Evolutionary conservation across 2,329 filamentous ascomycete species (phyloP).

Genomic region (Fusarium marasasianum): DNA sequence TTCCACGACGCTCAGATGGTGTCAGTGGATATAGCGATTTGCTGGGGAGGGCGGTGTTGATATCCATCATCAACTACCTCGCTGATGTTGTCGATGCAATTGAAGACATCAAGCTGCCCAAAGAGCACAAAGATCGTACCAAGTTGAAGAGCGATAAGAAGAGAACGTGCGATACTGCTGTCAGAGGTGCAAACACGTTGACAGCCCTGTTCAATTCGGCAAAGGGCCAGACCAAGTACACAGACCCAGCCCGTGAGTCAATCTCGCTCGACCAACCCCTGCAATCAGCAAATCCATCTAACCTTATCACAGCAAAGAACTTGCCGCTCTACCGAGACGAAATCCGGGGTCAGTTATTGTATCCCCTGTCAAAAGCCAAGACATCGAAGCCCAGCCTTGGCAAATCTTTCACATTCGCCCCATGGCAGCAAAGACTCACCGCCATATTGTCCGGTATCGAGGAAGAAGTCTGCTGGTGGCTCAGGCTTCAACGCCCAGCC

Average conservation of each 20-base stretch:
- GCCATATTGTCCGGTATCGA: conserved; percentile 18
- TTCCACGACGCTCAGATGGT: conserved; percentile 22
- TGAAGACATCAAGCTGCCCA: conserved; percentile 28
- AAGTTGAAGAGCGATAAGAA: conserved; percentile 26
- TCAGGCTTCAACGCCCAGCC: conserved; percentile 8
- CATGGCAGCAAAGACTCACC: conserved; percentile 23
- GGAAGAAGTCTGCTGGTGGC: conserved; percentile 28
- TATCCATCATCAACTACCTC: conserved; percentile 32
- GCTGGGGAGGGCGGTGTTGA: conserved; percentile 29
- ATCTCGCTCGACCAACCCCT: not conserved
- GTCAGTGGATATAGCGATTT: conserved; percentile 21
- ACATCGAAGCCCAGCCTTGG: conserved; percentile 4
- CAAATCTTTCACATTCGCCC: conserved; percentile 17
- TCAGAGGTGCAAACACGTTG: conserved; percentile 26
- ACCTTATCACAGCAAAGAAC: conserved; percentile 23
- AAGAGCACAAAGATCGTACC: conserved; percentile 14
- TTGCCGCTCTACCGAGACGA: conserved; percentile 26
- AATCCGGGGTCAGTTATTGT: conserved; percentile 20
- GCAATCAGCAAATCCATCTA: not conserved
- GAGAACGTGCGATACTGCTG: conserved; percentile 22
- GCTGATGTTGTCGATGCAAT: conserved; percentile 29
- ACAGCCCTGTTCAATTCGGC: conserved; percentile 27
- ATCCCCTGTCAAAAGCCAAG: conserved; percentile 27
- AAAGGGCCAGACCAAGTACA: conserved; percentile 29
- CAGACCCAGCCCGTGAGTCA: conserved; percentile 21